Evolutionary conservation across 2,329 filamentous ascomycete genomes (phyloP).

Genomic region (Neoarthrinium moseri): DNA sequence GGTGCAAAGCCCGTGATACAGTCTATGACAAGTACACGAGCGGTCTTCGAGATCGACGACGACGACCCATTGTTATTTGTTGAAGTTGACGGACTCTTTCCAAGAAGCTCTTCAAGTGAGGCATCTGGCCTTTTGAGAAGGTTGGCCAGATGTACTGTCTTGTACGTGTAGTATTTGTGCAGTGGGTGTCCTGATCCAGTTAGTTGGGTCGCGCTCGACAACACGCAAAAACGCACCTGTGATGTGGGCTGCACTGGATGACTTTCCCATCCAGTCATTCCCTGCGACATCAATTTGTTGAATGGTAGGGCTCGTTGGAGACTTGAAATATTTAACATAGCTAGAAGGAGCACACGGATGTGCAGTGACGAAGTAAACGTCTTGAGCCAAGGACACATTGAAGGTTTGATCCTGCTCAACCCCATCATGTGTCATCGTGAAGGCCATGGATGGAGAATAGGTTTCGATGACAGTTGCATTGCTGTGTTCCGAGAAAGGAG

Average conservation of each 20-base stretch:
- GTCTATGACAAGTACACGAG: constrained; percentile 59
- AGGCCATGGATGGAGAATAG: constrained; percentile 40
- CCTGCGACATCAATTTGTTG: constrained; percentile 55
- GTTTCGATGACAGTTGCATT: constrained; percentile 29
- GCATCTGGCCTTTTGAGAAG: constrained; percentile 47
- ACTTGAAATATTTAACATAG: constrained; percentile 57
- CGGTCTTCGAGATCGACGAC: constrained; percentile 20
- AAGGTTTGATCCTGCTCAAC: constrained; percentile 36
- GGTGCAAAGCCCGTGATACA: constrained; percentile 56
- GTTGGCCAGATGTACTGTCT: constrained; percentile 56
- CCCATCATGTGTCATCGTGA: constrained; percentile 39
- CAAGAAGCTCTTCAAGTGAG: constrained; percentile 46
- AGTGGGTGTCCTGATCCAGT: constrained; percentile 54
- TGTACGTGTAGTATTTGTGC: constrained; percentile 62
- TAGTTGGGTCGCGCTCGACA: background rate
- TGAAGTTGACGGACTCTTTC: constrained; percentile 29
- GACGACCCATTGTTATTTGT: constrained; percentile 23
- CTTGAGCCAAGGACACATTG: constrained; percentile 49
- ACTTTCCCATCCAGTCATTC: constrained; percentile 39
- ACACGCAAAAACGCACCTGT: constrained; percentile 37
- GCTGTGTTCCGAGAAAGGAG: constrained; percentile 34
- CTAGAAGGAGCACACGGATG: constrained; percentile 62
- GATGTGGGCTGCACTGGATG: constrained; percentile 44
- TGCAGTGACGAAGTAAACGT: constrained; percentile 65
- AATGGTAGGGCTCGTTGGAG: constrained; percentile 58